phyloP scores from a whole-genome alignment of 2,329 filamentous ascomycete genomes.

The Amylocarpus encephaloides region DNA sequence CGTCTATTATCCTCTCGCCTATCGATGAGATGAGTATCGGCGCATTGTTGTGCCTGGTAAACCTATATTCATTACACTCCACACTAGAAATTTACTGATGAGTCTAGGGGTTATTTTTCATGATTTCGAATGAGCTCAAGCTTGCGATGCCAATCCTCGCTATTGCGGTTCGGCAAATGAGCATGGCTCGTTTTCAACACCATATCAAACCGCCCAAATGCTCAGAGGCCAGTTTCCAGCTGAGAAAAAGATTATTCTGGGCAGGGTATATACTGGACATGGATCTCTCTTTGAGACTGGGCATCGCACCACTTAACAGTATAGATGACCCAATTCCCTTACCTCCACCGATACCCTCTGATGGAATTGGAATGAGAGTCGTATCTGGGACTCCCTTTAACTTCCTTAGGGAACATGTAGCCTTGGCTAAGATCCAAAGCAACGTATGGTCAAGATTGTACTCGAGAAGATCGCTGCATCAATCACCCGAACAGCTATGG shows the following conservation, averaged over 20 bases:
- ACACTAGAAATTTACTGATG: background rate
- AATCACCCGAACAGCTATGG: slow-evolving; percentile 7
- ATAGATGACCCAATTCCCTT: slow-evolving; percentile 1
- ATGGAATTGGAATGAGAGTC: slow-evolving; percentile 1
- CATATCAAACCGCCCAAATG: background rate
- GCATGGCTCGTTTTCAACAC: slow-evolving; percentile 5
- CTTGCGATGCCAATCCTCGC: slow-evolving; percentile 8
- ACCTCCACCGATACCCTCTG: slow-evolving; percentile 1
- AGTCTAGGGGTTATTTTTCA: slow-evolving; percentile 11
- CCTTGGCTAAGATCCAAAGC: slow-evolving; percentile 7
- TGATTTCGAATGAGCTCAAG: slow-evolving; percentile 11
- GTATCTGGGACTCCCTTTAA: slow-evolving; percentile 2
- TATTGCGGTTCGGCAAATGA: slow-evolving; percentile 12
- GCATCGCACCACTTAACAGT: slow-evolving; percentile 4
- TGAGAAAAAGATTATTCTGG: slow-evolving; percentile 8
- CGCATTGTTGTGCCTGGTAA: slow-evolving; percentile 9
- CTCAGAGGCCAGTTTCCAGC: background rate
- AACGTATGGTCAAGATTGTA: background rate
- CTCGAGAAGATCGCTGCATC: slow-evolving; percentile 1
- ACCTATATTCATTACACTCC: background rate
- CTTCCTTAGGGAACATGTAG: slow-evolving; percentile 8
- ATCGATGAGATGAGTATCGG: slow-evolving; percentile 8
- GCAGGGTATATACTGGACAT: slow-evolving; percentile 7
- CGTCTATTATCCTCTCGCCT: slow-evolving; percentile 9
- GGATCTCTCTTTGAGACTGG: slow-evolving; percentile 9